Evolutionary conservation across 108 stramenopile species (phyloP).

Genomic region (Bacterosira constricta): DNA sequence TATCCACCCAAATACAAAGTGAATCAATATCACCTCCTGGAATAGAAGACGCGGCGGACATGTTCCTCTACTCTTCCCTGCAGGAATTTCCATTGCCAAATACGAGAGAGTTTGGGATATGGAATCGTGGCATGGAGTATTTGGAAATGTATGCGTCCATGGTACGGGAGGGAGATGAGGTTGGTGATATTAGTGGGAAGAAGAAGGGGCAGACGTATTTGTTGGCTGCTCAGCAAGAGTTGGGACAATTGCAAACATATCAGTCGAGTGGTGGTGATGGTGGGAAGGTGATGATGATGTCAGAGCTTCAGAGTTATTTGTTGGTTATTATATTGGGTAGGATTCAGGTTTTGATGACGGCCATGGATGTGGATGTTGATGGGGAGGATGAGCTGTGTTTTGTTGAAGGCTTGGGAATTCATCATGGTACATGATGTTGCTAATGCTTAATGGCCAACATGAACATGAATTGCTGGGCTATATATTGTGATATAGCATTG

Average conservation of each 20-base stretch:
- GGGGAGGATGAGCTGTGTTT: conserved; percentile 25
- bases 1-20: conserved; percentile 6
- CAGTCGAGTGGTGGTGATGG: no score
- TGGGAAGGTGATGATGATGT: conserved; percentile 24
- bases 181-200: conserved; percentile 13
- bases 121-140: conserved; percentile 28
- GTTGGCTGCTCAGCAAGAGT: conserved; percentile 27
- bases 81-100: conserved; percentile 25
- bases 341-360: conserved; percentile 26
- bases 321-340: conserved; percentile 32
- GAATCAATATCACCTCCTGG: conserved; percentile 11
- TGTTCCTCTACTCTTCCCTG: conserved; percentile 33
- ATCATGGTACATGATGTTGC: no score
- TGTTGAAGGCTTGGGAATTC: no score
- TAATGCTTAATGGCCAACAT: no score
- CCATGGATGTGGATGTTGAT: conserved; percentile 20
- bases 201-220: conserved; percentile 29
- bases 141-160: conserved; percentile 29
- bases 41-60: conserved; percentile 37
- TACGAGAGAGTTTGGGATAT: conserved; percentile 27
- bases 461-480: no score
- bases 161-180: conserved; percentile 8
- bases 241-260: conserved; percentile 17
- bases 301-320: conserved; percentile 26
- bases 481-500: no score